phyloP scores from a whole-genome alignment of 352 stramenopile species.

The Phytopythium boreale region DNA sequence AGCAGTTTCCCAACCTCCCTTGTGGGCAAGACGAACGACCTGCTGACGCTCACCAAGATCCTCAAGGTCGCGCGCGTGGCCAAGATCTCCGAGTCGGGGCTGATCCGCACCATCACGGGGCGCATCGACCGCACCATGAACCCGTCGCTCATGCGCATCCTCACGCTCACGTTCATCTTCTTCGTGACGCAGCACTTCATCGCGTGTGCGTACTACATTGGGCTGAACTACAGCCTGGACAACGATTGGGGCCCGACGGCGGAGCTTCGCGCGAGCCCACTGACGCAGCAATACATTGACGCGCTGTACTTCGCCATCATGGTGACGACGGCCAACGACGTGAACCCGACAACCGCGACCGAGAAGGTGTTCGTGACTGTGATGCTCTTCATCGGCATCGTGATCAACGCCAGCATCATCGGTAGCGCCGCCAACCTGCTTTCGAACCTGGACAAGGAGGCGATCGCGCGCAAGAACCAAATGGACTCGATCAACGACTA shows the following conservation, averaged over 20 bases:
- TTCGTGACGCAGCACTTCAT: slow-evolving; percentile 74
- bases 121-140: slow-evolving; percentile 69
- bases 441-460: slow-evolving; percentile 70
- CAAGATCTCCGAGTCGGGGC: slow-evolving; percentile 47
- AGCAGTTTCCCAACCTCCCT: slow-evolving; percentile 54
- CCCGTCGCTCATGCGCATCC: slow-evolving; percentile 61
- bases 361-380: slow-evolving; percentile 63
- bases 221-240: slow-evolving; percentile 26
- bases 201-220: slow-evolving; percentile 68
- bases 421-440: slow-evolving; percentile 73
- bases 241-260: slow-evolving; percentile 42
- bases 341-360: slow-evolving; percentile 43
- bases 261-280: slow-evolving; percentile 24
- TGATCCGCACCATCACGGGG: slow-evolving; percentile 43
- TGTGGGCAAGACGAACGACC: slow-evolving; percentile 21
- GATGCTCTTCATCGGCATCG: slow-evolving; percentile 75
- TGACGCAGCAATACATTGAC: slow-evolving; percentile 50
- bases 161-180: slow-evolving; percentile 68
- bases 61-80: slow-evolving; percentile 54
- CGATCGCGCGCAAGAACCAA: slow-evolving; percentile 73
- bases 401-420: slow-evolving; percentile 81
- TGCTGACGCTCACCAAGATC: slow-evolving; percentile 48
- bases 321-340: slow-evolving; percentile 62
- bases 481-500: slow-evolving; percentile 82
- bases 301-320: slow-evolving; percentile 67